A percentile compares a stretch with the other conserved stretches of the same genome.
phyloP scores from a whole-genome alignment of 164 flowering plant species.

The Piper betle region DNA sequence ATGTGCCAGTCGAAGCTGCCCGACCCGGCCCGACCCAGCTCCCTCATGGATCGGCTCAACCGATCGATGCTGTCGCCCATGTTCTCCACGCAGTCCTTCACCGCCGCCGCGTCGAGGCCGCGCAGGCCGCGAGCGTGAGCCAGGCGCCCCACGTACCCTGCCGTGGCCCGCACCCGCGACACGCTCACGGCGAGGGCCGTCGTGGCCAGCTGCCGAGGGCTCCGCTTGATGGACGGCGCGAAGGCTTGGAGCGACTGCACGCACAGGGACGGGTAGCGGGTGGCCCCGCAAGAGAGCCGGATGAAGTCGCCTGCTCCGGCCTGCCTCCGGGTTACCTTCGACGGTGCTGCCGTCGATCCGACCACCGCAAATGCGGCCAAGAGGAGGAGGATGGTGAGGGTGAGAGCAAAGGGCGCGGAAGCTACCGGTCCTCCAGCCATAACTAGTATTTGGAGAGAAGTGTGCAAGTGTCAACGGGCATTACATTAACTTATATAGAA shows the following conservation, averaged over 20 bases:
- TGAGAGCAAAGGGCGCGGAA: neutral
- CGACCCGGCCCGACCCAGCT: constrained; percentile 10
- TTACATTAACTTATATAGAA: no score
- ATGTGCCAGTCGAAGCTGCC: constrained; percentile 19
- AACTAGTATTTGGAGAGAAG: neutral
- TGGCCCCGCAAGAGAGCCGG: constrained; percentile 17
- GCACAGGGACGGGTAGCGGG: constrained; percentile 19
- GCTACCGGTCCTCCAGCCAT: constrained; percentile 1
- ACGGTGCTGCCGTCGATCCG: neutral
- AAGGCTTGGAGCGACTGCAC: constrained; percentile 13
- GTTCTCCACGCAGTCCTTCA: constrained; percentile 21
- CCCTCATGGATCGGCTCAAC: constrained; percentile 14
- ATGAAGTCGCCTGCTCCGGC: constrained; percentile 11
- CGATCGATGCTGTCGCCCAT: constrained; percentile 21
- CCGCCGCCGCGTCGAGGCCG: constrained; percentile 9
- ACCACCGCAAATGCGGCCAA: neutral
- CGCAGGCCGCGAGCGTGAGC: constrained; percentile 5
- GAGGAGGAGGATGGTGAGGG: constrained; percentile 1
- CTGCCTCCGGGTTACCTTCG: neutral
- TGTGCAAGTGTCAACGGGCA: neutral
- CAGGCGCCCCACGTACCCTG: constrained; percentile 11
- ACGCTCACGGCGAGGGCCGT: constrained; percentile 18
- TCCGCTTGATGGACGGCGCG: constrained; percentile 11
- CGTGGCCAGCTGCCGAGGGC: constrained; percentile 18
- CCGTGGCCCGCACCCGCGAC: constrained; percentile 9